Base-by-base conservation (phyloP, 2,329 filamentous ascomycete species). In the Pyrenophora teres region DNA sequence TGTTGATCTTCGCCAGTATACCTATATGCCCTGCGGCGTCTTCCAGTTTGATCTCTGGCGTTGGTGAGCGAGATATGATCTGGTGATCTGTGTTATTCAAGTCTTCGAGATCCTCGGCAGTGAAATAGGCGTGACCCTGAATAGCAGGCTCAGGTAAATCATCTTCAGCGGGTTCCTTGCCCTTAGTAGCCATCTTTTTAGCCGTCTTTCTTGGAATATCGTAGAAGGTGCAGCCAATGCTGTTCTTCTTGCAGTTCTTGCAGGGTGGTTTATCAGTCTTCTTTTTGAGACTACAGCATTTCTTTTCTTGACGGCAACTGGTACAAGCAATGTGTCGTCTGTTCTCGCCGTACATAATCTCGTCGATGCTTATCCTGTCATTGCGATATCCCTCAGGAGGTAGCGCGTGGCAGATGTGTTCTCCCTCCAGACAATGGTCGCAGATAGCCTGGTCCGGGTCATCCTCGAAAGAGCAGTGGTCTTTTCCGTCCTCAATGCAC, bases 231-330 rank as follows among this genome's bases (percentile, higher is more conserved):
- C 72, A 75, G 4, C 59, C 62, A 3, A 65, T 54, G 8, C 56
- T 53, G 6, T 56, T 36, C 32, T 65, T 63, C 31, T 59, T 57
- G 55, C 72, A 75, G 3, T 55, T 42, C 13, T 62, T 71, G 59
- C 73, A 75, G 2, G 73, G 72, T 0, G 68, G 67, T 21, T 60
- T 62, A 21, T 67, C 59, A 0, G 35, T 41, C 46, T 63, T 70
- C 23, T 46, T 57, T 33, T 68, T 72, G 1, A 73, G 46, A 6
- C 67, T 72, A 45, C 73, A 76, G 13, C 54, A 50, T 48, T 63
- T 68, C 23, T 64, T 69, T 4, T 52, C 54, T 3, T 40, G 38
- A 6, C 69, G 66, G 31, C 73, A 75, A 7, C 57, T 40, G 1
- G 66, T 71, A 40, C 72, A 75, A 1, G 55, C 19, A 1, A 42